These are phyloP conservation scores for Globisporangium paroecandrum DNA, from an alignment of 352 stramenopile species.

Conservation along the genomic window DNA sequence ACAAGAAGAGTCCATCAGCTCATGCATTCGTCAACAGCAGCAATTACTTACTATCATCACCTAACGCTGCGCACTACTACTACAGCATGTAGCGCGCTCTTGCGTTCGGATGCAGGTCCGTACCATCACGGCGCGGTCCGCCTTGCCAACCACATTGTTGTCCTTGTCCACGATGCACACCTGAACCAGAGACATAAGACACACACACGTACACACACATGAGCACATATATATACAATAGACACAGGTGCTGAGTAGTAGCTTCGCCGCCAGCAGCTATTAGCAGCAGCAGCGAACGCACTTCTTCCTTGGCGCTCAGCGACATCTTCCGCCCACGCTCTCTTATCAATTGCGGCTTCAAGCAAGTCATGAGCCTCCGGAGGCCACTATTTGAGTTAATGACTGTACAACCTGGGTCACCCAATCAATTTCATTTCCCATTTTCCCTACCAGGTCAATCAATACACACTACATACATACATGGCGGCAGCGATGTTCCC, in stretches of 20 bases:
- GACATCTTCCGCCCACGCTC: constrained; percentile 23
- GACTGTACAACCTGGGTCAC: not conserved
- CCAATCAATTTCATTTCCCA: not conserved
- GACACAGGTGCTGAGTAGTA: not conserved
- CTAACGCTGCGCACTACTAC: no score
- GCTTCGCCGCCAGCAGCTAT: not conserved
- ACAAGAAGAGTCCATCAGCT: not conserved
- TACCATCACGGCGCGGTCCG: constrained; percentile 80
- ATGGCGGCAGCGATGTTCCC: constrained; percentile 11
- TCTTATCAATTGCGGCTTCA: not conserved
- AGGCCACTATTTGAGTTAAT: not conserved
- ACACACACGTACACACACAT: not conserved
- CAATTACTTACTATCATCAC: not conserved
- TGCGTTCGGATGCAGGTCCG: not conserved
- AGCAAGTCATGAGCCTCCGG: not conserved
- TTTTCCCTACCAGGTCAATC: not conserved
- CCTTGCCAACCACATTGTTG: constrained; percentile 82
- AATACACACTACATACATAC: not conserved
- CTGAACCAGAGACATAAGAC: constrained; percentile 23
- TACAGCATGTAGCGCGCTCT: not conserved
- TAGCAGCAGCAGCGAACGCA: constrained; percentile 8
- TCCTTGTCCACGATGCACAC: constrained; percentile 82
- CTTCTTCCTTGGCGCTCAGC: constrained; percentile 59
- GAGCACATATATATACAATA: not conserved
- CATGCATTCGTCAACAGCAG: not conserved